Conservation (phyloP, 116 monocot species). For the Trichopus zeylanicus region DNA sequence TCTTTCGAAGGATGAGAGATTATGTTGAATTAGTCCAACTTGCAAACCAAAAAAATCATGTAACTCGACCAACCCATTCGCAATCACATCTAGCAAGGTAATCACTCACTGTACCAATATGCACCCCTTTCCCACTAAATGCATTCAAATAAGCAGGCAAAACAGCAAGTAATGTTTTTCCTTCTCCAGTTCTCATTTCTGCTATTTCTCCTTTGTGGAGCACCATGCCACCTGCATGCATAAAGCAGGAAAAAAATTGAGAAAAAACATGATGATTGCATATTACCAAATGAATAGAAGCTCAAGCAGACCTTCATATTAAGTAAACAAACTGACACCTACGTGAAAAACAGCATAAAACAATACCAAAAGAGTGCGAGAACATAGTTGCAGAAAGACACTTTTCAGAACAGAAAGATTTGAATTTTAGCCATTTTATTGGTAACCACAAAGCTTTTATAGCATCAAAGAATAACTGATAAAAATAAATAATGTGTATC, state of each 20-base stretch:
- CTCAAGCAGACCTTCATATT: neutral
- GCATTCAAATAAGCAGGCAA: slow-evolving; percentile 97
- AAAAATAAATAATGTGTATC: too few species aligned
- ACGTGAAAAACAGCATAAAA: too few species aligned
- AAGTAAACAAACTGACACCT: too few species aligned
- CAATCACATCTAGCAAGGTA: slow-evolving; percentile 99
- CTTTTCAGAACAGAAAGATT: too few species aligned
- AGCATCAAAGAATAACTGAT: too few species aligned
- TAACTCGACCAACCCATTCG: slow-evolving; percentile 99
- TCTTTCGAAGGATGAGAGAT: slow-evolving; percentile 25
- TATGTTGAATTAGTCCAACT: slow-evolving; percentile 99
- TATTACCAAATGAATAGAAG: neutral
- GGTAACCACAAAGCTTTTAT: too few species aligned
- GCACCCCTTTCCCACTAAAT: slow-evolving; percentile 89
- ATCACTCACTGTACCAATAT: slow-evolving; percentile 98
- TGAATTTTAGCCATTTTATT: too few species aligned
- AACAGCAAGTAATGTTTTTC: slow-evolving; percentile 95
- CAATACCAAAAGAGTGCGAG: too few species aligned
- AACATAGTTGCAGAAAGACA: too few species aligned
- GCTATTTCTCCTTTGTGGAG: slow-evolving; percentile 98
- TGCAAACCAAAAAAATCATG: slow-evolving; percentile 91
- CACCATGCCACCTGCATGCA: slow-evolving; percentile 80
- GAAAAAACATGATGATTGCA: neutral
- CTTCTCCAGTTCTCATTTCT: slow-evolving; percentile 99
- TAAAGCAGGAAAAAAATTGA: neutral